Conservation (phyloP, 2,329 filamentous ascomycete species). For the Trichoderma gracile region DNA sequence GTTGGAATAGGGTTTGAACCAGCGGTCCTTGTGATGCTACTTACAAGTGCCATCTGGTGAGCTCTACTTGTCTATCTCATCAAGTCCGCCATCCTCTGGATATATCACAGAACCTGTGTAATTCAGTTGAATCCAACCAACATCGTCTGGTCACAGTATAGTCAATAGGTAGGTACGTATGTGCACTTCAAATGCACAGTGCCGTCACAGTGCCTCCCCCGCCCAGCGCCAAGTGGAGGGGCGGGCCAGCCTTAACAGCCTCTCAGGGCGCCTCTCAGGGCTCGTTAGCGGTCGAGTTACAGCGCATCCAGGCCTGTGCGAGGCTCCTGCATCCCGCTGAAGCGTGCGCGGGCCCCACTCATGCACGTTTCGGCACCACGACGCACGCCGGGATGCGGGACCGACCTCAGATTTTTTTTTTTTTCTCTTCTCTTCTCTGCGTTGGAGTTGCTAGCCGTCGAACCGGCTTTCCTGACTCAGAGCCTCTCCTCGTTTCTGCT, state of each 20-base stretch:
- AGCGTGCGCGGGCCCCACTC: slow-evolving; percentile 20
- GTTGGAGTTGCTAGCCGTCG: slow-evolving; percentile 22
- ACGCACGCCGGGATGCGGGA: background rate
- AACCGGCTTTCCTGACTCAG: slow-evolving; percentile 26
- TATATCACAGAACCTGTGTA: too few relatives aligned
- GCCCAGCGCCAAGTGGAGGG: slow-evolving; percentile 1
- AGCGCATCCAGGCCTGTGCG: slow-evolving; percentile 13
- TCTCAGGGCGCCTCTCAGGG: background rate
- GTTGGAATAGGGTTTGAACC: too few relatives aligned
- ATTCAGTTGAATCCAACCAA: too few relatives aligned
- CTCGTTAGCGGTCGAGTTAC: slow-evolving; percentile 11
- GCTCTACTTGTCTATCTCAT: too few relatives aligned
- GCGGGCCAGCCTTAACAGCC: slow-evolving; percentile 12
- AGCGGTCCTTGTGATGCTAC: too few relatives aligned
- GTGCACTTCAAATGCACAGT: background rate
- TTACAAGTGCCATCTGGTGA: too few relatives aligned
- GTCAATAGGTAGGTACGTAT: too few relatives aligned
- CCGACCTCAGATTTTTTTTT: slow-evolving; percentile 8
- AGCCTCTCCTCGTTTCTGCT: slow-evolving; percentile 15
- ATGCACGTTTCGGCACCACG: slow-evolving; percentile 20
- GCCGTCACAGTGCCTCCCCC: background rate
- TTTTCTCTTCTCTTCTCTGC: background rate
- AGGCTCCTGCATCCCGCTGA: slow-evolving; percentile 19
- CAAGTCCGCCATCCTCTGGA: too few relatives aligned
- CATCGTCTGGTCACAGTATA: too few relatives aligned